Conservation (phyloP, 805 yeast genomes). For the Priceomyces castillae region DNA sequence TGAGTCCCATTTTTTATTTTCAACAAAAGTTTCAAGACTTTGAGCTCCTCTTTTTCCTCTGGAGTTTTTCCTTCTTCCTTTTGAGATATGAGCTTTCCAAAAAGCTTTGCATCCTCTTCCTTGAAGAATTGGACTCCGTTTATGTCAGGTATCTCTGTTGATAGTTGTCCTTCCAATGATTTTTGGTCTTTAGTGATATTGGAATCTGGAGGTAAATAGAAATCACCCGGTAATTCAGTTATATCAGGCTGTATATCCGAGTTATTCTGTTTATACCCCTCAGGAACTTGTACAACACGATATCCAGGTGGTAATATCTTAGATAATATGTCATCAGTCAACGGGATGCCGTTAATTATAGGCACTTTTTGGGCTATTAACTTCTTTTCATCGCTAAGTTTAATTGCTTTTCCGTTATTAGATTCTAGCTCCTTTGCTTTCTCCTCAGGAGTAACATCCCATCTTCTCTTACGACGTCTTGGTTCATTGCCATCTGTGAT, state of each 20-base stretch:
- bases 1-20: conserved; percentile 79
- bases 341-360: conserved; percentile 25
- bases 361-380: conserved; percentile 20
- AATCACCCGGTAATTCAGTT: conserved; percentile 27
- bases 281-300: conserved; percentile 42
- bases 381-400: not conserved
- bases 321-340: conserved; percentile 48
- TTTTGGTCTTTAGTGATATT: conserved; percentile 21
- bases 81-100: conserved; percentile 51
- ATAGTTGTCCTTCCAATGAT: conserved; percentile 25
- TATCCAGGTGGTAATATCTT: conserved; percentile 54
- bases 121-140: conserved; percentile 67
- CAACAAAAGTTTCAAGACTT: conserved; percentile 61
- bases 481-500: conserved; percentile 1
- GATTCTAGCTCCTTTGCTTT: conserved; percentile 12
- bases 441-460: conserved; percentile 45
- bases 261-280: conserved; percentile 34
- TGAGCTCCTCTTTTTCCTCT: conserved; percentile 58
- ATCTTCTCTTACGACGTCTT: conserved; percentile 32
- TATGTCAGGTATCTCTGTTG: conserved; percentile 61
- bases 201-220: conserved; percentile 53
- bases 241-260: conserved; percentile 32
- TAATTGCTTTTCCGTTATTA: not conserved
- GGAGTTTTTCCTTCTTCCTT: conserved; percentile 30
- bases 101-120: conserved; percentile 67